Evolutionary conservation across 139 green algal species (phyloP).

Genomic region (Mesostigma viride): DNA sequence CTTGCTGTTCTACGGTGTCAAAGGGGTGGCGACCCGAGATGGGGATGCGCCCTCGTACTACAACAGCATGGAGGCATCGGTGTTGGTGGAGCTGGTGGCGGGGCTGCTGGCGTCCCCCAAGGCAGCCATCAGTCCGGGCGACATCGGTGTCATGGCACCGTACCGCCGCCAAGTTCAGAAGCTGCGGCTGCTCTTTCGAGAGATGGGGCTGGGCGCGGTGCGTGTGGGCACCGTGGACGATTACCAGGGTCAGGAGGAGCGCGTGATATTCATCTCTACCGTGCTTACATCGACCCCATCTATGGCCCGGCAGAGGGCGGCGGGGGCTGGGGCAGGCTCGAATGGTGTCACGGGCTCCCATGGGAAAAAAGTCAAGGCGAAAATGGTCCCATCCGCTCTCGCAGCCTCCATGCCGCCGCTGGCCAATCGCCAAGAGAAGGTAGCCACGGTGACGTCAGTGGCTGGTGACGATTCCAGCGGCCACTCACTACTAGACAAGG

Average conservation of each 20-base stretch:
- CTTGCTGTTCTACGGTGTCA: slow-evolving; percentile 26
- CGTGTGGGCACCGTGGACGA: slow-evolving; percentile 71
- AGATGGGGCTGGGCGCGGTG: slow-evolving; percentile 43
- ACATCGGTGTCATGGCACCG: slow-evolving; percentile 26
- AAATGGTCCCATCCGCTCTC: too few relatives aligned
- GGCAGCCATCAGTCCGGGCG: slow-evolving; percentile 3
- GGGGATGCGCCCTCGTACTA: slow-evolving; percentile 23
- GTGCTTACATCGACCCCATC: too few relatives aligned
- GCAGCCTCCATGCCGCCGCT: too few relatives aligned
- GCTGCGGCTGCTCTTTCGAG: slow-evolving; percentile 58
- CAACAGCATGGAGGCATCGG: slow-evolving; percentile 15
- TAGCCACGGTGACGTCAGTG: too few relatives aligned
- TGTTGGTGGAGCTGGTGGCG: slow-evolving; percentile 17
- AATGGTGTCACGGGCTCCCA: too few relatives aligned
- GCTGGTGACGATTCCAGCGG: neutral
- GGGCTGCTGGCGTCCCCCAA: slow-evolving; percentile 2
- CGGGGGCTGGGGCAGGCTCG: neutral
- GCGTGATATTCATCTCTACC: slow-evolving; percentile 72
- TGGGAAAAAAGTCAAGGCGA: too few relatives aligned
- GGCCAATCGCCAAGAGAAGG: too few relatives aligned
- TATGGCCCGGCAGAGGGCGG: neutral
- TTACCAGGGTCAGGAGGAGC: slow-evolving; percentile 71
- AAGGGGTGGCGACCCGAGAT: slow-evolving; percentile 17
- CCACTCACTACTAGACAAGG: too few relatives aligned
- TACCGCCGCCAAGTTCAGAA: slow-evolving; percentile 49